Base-by-base conservation (phyloP, 768 basidiomycete genomes). In the Mycena belliarum region DNA sequence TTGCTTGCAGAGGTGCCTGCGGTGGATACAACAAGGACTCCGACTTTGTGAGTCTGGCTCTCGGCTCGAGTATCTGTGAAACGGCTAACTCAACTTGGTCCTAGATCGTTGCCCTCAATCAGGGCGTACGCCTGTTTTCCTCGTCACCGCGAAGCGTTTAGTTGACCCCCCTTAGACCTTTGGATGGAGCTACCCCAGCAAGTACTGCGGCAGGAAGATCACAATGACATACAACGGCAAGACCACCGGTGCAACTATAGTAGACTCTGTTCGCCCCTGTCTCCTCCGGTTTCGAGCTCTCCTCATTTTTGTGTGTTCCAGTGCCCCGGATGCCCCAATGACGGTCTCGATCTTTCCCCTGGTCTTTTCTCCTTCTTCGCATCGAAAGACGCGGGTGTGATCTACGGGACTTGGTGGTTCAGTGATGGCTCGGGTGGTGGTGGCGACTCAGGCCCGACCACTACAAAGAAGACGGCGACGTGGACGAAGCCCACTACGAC, bases 341-440 rank as follows among this genome's bases (percentile, higher is more conserved):
- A 78, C 25, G 89, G 82, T 40, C 79, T 92, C 25, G 91, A 93
- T 73, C 75, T 92, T 53, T 85, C 85, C 25, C 65, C 71, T 15
- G 84, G 85, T 50, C 78, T 93, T 45, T 93, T 93, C 72, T 55
- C 71, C 26, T 81, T 74, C 76, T 89, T 93, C 65, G 82, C 80
- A 4, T 10, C 64, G 20, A 64, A 75, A 44, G 65, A 65, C 37
- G 68, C 40, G 2, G 91, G 90, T 41, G 80, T 87, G 6, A 64
- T 92, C 49, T 79, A 79, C 60, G 87, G 85, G 47, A 63, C 68
- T 8, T 93, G 90, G 90, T 76, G 68, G 60, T 86, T 75, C 73
- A 72, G 71, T 56, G 78, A 73, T 52, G 81, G 66, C 48, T 73
- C 68, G 35, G 57, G 68, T 59, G 68, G 65, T 20, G 46, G 23